A percentile compares a stretch with the other conserved stretches of the same genome.
phyloP scores from a whole-genome alignment of 2,329 filamentous ascomycete species.

The Tetracladium maxilliforme region DNA sequence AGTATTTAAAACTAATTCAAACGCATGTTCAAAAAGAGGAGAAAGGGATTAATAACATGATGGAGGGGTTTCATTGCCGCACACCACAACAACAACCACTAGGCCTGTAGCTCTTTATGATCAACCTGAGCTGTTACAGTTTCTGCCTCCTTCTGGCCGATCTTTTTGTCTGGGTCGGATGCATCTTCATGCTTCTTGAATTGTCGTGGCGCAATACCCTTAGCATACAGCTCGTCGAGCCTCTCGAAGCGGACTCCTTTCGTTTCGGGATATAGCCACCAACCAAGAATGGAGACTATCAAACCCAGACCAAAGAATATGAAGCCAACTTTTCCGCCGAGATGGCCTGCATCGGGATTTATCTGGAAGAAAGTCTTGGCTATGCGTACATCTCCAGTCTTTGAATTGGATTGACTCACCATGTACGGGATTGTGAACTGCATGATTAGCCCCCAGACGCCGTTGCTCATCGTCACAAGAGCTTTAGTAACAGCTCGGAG shows the following conservation, averaged over 20 bases:
- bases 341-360: conserved; percentile 18
- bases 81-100: no score
- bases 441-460: conserved; percentile 21
- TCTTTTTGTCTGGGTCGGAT: no score
- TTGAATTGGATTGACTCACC: conserved; percentile 16
- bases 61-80: no score
- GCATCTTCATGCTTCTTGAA: no score
- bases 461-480: conserved; percentile 21
- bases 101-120: no score
- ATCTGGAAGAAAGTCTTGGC: no score
- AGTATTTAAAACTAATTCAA: no score
- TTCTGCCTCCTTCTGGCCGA: no score
- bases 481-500: conserved; percentile 22
- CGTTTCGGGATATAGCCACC: conserved; percentile 3
- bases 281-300: conserved; percentile 2
- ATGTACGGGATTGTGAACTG: conserved; percentile 26
- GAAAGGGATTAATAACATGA: no score
- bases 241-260: conserved; percentile 3
- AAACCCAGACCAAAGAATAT: conserved; percentile 2
- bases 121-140: no score
- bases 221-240: conserved; percentile 2
- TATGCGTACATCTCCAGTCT: background rate
- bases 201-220: conserved; percentile 1
- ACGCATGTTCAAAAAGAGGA: no score
- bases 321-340: conserved; percentile 12